These are phyloP conservation scores for Arthrobotrys entomopaga DNA, from an alignment of 2,329 filamentous ascomycete species.

Conservation along the genomic window DNA sequence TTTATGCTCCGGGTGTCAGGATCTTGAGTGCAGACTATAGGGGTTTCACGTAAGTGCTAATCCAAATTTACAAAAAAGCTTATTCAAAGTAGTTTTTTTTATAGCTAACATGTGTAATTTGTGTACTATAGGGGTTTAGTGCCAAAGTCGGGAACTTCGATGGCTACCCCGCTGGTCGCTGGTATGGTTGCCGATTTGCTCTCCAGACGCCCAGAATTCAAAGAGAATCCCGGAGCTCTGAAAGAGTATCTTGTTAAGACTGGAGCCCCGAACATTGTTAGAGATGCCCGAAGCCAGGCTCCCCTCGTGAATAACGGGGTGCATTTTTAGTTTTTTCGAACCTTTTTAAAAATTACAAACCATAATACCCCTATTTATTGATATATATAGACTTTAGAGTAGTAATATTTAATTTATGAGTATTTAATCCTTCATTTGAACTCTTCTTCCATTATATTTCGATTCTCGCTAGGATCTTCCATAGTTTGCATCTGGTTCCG, in stretches of 20 bases:
- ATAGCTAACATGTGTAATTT: not conserved
- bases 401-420: not conserved
- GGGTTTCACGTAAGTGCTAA: conserved; percentile 5
- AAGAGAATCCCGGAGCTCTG: conserved; percentile 52
- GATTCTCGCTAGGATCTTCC: not conserved
- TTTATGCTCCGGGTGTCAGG: conserved; percentile 69
- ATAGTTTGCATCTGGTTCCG: not conserved
- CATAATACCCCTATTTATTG: not conserved
- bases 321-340: not conserved
- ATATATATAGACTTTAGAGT: not conserved
- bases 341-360: not conserved
- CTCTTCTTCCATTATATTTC: not conserved
- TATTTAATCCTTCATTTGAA: not conserved
- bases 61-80: not conserved
- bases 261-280: not conserved
- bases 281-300: not conserved
- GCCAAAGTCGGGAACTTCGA: conserved; percentile 59
- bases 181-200: conserved; percentile 23
- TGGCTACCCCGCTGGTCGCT: conserved; percentile 28
- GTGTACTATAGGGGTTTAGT: conserved; percentile 62
- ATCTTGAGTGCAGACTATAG: conserved; percentile 64
- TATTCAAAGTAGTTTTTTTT: not conserved
- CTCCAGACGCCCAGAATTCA: conserved; percentile 36
- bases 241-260: conserved; percentile 41
- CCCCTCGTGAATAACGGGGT: conserved; percentile 11